Base-by-base conservation (phyloP, 148 eudicot genomes). In the Agrostemma githago region DNA sequence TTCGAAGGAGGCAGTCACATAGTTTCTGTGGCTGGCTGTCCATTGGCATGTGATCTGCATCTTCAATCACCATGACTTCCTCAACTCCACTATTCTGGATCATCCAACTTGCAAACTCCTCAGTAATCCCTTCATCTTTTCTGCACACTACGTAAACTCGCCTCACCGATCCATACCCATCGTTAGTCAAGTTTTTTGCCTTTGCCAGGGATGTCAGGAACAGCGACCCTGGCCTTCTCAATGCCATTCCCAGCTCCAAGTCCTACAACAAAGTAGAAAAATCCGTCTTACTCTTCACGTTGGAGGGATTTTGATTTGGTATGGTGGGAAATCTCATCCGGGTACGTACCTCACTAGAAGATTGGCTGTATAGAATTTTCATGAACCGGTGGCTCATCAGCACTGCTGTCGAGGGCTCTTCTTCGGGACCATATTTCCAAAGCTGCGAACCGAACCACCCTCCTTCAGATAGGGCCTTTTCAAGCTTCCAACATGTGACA, bases 21-120 rank as follows among this genome's bases (percentile, higher is more conserved):
- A 87, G 72, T 44, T 48, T 54, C 42, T 84, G 79, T 19, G 86
- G 86, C 69, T 76, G 77, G 14, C 79, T 78, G 34, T 84, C 12
- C 89, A 88, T 86, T 6, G 84, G 39, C 89, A 84, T 82, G 57
- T 88, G 91, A 77, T 86, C 89, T 6, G 86, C 72, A 48, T 71
- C 84, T 26, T 46, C 16, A 10, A 88, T 69, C 74, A 74, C 82
- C 75, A 81, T 88, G 38, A 86, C 85, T 62, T 85, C 86, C 5
- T 65, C 53, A 6, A 73, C 72, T 9, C 74, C 75, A 40, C 68
- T 76, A 4, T 79, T 84, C 12, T 84, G 77, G 10, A 84, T 79
- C 84, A 77, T 69, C 89, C 86, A 82, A 6, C 62, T 68, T 34
- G 80, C 84, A 38, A 86, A 76, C 3, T 46, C 72, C 20, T 65